These are phyloP conservation scores for Alternaria solani DNA, from an alignment of 2,329 filamentous ascomycete genomes.

Conservation along the genomic window DNA sequence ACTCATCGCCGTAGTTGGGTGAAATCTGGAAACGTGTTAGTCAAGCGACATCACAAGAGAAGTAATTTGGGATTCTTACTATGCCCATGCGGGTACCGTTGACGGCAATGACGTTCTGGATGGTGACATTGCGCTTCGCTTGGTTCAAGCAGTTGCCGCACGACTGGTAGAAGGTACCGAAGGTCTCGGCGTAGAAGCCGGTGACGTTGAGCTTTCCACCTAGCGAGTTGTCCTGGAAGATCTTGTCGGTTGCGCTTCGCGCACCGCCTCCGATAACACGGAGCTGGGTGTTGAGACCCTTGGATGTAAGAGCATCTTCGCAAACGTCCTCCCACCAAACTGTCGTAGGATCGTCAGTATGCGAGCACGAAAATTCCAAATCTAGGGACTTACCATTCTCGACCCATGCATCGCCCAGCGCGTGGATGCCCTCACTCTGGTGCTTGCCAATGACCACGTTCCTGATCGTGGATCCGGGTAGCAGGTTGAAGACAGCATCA, in stretches of 20 bases:
- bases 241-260: constrained; percentile 37
- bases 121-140: constrained; percentile 38
- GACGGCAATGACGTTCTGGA: constrained; percentile 35
- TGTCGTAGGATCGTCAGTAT: constrained; percentile 12
- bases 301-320: constrained; percentile 35
- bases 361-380: accelerated
- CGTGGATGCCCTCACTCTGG: constrained; percentile 36
- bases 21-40: constrained; percentile 18
- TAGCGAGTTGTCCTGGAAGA: constrained; percentile 32
- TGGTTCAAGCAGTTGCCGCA: constrained; percentile 40
- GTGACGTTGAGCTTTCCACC: constrained; percentile 36
- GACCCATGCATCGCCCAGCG: constrained; percentile 38
- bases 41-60: neutral
- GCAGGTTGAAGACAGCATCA: constrained; percentile 36
- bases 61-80: constrained; percentile 8
- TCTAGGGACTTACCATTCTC: constrained; percentile 26
- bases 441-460: constrained; percentile 39
- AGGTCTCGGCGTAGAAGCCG: constrained; percentile 36
- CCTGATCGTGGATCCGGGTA: constrained; percentile 31
- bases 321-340: constrained; percentile 42
- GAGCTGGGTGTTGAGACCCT: constrained; percentile 37
- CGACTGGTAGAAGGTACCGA: constrained; percentile 37
- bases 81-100: constrained; percentile 39
- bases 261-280: constrained; percentile 39
- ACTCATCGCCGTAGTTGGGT: constrained; percentile 38